Base-by-base conservation (phyloP, 306 rosid species). In the Cucumis melo region DNA sequence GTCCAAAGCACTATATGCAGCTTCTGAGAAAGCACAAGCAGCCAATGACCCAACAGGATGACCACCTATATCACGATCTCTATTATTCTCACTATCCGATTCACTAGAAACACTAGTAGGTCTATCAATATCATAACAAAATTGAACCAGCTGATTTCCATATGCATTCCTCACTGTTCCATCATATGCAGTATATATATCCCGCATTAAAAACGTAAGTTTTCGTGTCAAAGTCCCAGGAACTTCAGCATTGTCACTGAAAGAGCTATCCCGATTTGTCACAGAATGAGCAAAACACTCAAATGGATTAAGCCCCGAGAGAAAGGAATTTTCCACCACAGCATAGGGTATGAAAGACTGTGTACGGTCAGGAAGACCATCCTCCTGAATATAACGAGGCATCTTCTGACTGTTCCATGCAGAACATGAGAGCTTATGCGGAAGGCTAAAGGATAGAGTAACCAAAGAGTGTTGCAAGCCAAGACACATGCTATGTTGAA, bases 261-360 rank as follows among this genome's bases (percentile, higher is more conserved):
- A 94, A 62, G 97, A 90, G 80, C 95, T 84, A 34, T 92, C 97
- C 3, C 97, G 92, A 74, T 81, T 89, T 24, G 97, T 87, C 60
- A 95, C 92, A 23, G 99, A 95, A 88, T 92, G 99, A 82, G 84
- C 96, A 88, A 94, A 95, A 79, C 93, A 92, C 73, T 95, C 98
- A 17, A 90, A 84, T 0, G 99, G 99, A 81, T 95, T 95, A 81
- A 95, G 85, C 81, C 99, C 98, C 2, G 91, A 80, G 60, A 95
- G 82, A 80, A 90, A 95, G 16, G 98, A 95, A 82, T 80, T 87
- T 78, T 90, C 83, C 83, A 95, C 89, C 54, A 92, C 92, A 39
- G 98, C 98, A 79, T 64, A 85, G 9, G 99, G 98, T 78, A 95
- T 90, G 82, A 83, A 95, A 63, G 93, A 82, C 77, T 84, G 85